Conservation (phyloP, 2,329 filamentous ascomycete genomes). For the Curvularia lunata region DNA sequence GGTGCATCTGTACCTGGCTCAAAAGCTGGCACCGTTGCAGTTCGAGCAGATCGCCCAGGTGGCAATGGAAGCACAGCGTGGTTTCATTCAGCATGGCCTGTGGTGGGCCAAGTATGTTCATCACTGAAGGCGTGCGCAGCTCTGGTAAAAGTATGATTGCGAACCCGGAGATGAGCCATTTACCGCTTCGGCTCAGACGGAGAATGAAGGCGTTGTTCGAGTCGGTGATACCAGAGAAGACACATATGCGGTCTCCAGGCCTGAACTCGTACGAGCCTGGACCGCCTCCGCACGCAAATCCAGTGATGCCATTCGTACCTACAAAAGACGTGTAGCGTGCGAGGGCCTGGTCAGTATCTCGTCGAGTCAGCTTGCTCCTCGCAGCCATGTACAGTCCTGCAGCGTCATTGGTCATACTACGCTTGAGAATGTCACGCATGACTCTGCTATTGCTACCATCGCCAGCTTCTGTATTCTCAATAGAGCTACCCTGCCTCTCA, state of each 20-base stretch:
- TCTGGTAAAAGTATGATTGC: constrained; percentile 16
- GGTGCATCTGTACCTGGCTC: constrained; percentile 13
- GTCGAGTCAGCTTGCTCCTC: background rate
- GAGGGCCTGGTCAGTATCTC: constrained; percentile 12
- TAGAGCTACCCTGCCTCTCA: background rate
- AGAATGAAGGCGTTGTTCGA: constrained; percentile 17
- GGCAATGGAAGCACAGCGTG: constrained; percentile 23
- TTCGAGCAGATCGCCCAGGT: constrained; percentile 22
- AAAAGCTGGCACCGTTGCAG: constrained; percentile 21
- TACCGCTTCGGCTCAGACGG: constrained; percentile 1
- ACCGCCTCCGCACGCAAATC: constrained; percentile 14
- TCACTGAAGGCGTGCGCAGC: constrained; percentile 6
- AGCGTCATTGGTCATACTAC: constrained; percentile 10
- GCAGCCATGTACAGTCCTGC: constrained; percentile 1
- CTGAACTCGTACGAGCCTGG: constrained; percentile 7
- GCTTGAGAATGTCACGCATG: constrained; percentile 8
- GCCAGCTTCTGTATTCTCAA: background rate
- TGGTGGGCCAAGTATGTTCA: background rate
- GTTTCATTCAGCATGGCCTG: background rate
- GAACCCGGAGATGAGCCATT: constrained; percentile 19
- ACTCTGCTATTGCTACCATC: background rate
- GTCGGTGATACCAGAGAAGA: constrained; percentile 16
- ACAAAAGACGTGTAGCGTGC: constrained; percentile 16
- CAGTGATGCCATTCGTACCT: constrained; percentile 19
- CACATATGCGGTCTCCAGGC: constrained; percentile 16